A percentile compares a stretch with the other conserved stretches of the same genome.
Evolutionary conservation across 2,329 filamentous ascomycete species (phyloP).

Genomic region (Onygenales sp.): DNA sequence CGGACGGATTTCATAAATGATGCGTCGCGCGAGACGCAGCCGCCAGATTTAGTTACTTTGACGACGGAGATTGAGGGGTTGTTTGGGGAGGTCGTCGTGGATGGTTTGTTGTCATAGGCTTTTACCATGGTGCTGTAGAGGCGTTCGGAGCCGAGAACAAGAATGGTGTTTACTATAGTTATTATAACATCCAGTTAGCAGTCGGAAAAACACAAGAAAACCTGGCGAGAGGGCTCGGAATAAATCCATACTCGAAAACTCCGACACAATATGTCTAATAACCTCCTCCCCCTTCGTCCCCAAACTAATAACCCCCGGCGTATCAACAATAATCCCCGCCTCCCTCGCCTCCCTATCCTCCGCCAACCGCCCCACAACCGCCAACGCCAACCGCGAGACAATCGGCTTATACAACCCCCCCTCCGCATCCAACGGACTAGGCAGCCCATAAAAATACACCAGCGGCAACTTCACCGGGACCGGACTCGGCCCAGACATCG

Average conservation of each 20-base stretch:
- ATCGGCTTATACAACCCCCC: constrained; percentile 63
- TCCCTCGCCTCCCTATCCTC: constrained; percentile 63
- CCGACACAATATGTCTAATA: constrained; percentile 67
- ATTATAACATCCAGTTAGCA: constrained; percentile 9
- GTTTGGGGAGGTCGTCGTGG: constrained; percentile 35
- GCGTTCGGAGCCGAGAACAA: constrained; percentile 71
- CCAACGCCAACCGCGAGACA: constrained; percentile 65
- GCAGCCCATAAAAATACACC: constrained; percentile 77
- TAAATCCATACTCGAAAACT: constrained; percentile 47
- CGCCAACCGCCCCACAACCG: constrained; percentile 65
- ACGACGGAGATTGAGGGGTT: constrained; percentile 57
- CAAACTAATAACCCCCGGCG: constrained; percentile 58
- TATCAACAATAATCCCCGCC: constrained; percentile 79
- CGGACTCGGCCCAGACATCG: constrained; percentile 78
- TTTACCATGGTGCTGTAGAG: constrained; percentile 65
- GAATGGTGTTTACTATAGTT: constrained; percentile 60
- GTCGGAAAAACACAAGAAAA: not conserved
- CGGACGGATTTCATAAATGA: constrained; percentile 62
- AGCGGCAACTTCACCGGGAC: constrained; percentile 87
- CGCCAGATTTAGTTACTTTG: constrained; percentile 73
- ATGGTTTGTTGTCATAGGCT: constrained; percentile 50
- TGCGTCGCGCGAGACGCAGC: constrained; percentile 68
- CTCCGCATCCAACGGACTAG: constrained; percentile 60
- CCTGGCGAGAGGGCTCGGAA: no score
- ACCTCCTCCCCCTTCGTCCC: constrained; percentile 62